Conservation (phyloP, 116 monocot genomes). For the Zostera marina region DNA sequence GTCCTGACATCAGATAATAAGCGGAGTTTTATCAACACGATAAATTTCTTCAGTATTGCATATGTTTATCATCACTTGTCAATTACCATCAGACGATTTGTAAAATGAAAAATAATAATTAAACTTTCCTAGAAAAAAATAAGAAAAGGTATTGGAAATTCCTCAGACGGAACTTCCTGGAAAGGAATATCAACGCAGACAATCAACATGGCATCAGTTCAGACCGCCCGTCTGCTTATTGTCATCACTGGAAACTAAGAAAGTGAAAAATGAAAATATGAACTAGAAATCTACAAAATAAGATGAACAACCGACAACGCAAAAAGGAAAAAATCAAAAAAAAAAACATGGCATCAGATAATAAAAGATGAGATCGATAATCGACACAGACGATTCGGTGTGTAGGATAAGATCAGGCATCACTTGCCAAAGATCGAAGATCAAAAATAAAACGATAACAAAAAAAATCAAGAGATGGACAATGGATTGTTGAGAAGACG, state of each 20-base stretch:
- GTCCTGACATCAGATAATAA: too few species aligned
- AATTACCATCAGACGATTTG: too few species aligned
- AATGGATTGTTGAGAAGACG: too few species aligned
- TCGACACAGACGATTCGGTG: conserved; percentile 9
- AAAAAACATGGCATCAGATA: conserved; percentile 7
- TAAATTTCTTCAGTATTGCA: too few species aligned
- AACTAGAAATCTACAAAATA: too few species aligned
- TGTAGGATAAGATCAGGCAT: conserved; percentile 11
- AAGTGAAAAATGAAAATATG: not conserved
- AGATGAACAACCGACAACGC: not conserved
- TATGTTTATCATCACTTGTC: too few species aligned
- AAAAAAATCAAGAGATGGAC: too few species aligned
- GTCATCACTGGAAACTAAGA: conserved; percentile 3
- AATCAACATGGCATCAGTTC: conserved; percentile 46
- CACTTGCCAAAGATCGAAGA: conserved; percentile 1
- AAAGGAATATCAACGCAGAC: conserved; percentile 16
- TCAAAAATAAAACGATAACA: not conserved
- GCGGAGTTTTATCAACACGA: too few species aligned
- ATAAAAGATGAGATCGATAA: conserved; percentile 8
- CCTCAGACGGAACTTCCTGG: conserved; percentile 3
- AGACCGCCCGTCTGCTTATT: conserved; percentile 42
- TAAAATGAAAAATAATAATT: too few species aligned
- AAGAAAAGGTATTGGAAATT: not conserved
- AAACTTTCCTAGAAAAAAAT: too few species aligned
- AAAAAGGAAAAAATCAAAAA: not conserved